Evolutionary conservation across 257 asterid species (phyloP), one percentile per base, ranked within the genome.

Genomic region (Ilex asprella): DNA sequence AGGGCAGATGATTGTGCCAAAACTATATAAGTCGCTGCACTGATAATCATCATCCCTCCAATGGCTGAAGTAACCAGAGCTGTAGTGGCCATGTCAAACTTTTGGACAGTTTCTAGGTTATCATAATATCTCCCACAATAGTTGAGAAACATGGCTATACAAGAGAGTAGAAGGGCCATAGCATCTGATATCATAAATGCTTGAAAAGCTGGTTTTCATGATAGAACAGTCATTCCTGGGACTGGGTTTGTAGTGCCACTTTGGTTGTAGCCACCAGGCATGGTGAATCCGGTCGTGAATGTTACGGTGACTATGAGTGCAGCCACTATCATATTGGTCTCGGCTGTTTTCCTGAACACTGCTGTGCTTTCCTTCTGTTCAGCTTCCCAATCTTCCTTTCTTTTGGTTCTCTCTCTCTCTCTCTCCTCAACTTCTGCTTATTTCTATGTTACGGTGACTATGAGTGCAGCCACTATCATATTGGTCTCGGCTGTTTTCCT

Each of bases 271-370:
- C 52, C 51, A 5, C 52, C 16, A 0, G 63, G 63, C 16, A 59
- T 29, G 50, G 63, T 32, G 63, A 59, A 59, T 14, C 63, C 50
- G 10, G 52, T 49, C 10, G 63, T 29, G 30, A 59, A 59, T 6
- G 63, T 21, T 12, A 59, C 50, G 7, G 52, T 39, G 2, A 30
- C 46, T 12, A 59, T 59, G 47, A 59, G 63, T 13, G 52, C 32
- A 39, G 52, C 63, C 31, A 59, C 63, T 32, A 59, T 12, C 52
- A 59, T 7, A 10, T 59, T 49, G 13, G 63, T 59, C 29, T 59
- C 52, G 12, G 50, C 46, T 10, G 35, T 11, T 35, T 35, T 59
- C 46, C 35, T 41, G 11, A 58, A 3, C 7, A 3, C 41, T 3
- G 8, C 41, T 3, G 2, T n/a, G n/a, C n/a, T n/a, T n/a, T n/a